Percentiles rank a stretch among this genome's conserved stretches.
Conservation (phyloP, 2,329 filamentous ascomycete species). For the Trichophyton rubrum region DNA sequence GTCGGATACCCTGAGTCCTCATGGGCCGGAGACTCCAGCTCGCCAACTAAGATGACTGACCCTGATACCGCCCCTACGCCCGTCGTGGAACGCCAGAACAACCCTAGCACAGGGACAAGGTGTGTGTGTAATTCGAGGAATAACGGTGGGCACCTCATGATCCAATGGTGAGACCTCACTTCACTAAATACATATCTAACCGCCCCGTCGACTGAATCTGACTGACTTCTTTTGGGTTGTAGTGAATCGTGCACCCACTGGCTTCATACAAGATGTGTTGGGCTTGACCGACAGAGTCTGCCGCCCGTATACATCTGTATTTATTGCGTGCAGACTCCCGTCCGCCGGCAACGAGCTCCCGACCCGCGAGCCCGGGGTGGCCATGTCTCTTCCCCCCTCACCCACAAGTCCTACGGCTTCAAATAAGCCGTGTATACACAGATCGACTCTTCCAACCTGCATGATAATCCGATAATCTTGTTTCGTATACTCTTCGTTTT, state of each 20-base stretch:
- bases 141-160: slow-evolving; percentile 44
- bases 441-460: neutral
- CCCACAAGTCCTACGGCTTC: slow-evolving; percentile 17
- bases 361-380: slow-evolving; percentile 13
- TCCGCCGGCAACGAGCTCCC: slow-evolving; percentile 16
- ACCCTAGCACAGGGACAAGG: slow-evolving; percentile 41
- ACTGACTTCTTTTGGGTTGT: slow-evolving; percentile 3
- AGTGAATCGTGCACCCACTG: slow-evolving; percentile 52
- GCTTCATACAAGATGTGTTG: slow-evolving; percentile 48
- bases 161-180: slow-evolving; percentile 40
- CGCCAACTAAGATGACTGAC: slow-evolving; percentile 41
- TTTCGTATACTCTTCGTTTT: neutral
- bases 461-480: neutral
- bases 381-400: slow-evolving; percentile 16
- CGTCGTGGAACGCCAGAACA: slow-evolving; percentile 41
- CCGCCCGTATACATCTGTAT: slow-evolving; percentile 40
- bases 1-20: slow-evolving; percentile 26
- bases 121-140: slow-evolving; percentile 46
- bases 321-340: slow-evolving; percentile 34
- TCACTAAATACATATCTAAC: slow-evolving; percentile 1
- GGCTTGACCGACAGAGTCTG: slow-evolving; percentile 38
- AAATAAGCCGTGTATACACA: neutral
- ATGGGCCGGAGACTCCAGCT: slow-evolving; percentile 30
- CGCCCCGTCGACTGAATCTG: neutral
- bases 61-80: slow-evolving; percentile 38